Base-by-base conservation (phyloP, 2,329 filamentous ascomycete genomes). In the Sporothrix inflata region DNA sequence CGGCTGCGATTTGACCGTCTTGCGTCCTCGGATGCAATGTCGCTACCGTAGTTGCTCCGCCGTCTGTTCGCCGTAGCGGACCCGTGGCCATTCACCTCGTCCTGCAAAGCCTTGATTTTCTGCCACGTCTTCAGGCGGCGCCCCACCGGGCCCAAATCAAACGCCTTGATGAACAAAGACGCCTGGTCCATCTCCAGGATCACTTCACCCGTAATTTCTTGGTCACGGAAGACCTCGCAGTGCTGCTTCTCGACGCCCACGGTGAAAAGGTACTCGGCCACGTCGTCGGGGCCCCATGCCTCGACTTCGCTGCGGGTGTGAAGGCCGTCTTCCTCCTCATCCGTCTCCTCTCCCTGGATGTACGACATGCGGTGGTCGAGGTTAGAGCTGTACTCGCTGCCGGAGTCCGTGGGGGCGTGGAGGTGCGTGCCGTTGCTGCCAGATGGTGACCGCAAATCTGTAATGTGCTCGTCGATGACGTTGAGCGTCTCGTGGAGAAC, bases 381-480 rank as follows among this genome's bases (percentile, higher is more conserved):
- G 71, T 93, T 90, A 73, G 89, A 92, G 81, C 94, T 97, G 81
- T 97, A 97, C 79, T 97, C 93, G 82, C 94, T 97, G 67, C 91
- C 92, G 1, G 94, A 97, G 80, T 97, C 93, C 74, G 90, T 93
- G 57, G 85, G 82, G 69, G 83, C 81, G 71, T 85, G 78, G 75
- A 88, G 83, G 75, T 88, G 83, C 45, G 79, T 81, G 34, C 88
- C 87, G 74, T 84, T 86, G 74, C 82, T 84, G 5, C 85, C 83
- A 4, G 74, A 60, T 7, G 87, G 83, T 21, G 86, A 87, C 74
- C 87, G 84, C 75, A 98, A 88, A 79, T 97, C 92, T 55, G 94
- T 97, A 77, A 98, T 97, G 79, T 98, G 95, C 82, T 98, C 95
- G 80, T 98, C 92, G 77, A 98, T 98, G 73, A 98, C 95, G 78